Conservation (phyloP, 2,329 filamentous ascomycete genomes). For the Dendryphion nanum region DNA sequence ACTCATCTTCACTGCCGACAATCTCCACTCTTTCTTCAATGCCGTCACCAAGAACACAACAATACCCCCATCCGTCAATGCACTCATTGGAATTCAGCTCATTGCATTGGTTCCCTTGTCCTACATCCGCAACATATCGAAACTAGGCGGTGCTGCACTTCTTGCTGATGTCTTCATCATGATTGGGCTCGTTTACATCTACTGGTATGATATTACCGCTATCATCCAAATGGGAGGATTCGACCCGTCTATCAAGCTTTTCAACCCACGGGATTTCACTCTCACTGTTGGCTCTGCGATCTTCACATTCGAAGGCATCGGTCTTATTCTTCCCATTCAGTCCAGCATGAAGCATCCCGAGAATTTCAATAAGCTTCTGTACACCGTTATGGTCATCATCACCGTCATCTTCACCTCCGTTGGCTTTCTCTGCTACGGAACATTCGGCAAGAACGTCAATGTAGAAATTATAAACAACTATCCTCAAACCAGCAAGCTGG, state of each 20-base stretch:
- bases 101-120: conserved; percentile 64
- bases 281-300: conserved; percentile 72
- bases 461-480: conserved; percentile 77
- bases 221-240: conserved; percentile 56
- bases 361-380: conserved; percentile 65
- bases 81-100: conserved; percentile 66
- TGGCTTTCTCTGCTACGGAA: conserved; percentile 71
- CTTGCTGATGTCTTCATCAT: conserved; percentile 72
- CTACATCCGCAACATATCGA: conserved; percentile 72
- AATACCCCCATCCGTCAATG: conserved; percentile 53
- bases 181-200: conserved; percentile 70
- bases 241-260: conserved; percentile 61
- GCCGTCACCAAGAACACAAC: conserved; percentile 55
- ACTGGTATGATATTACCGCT: conserved; percentile 64
- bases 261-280: conserved; percentile 68
- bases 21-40: conserved; percentile 64
- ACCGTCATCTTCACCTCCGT: conserved; percentile 71
- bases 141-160: conserved; percentile 67
- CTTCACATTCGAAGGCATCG: conserved; percentile 78
- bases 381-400: conserved; percentile 69
- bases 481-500: conserved; percentile 67
- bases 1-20: conserved; percentile 75
- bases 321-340: conserved; percentile 73
- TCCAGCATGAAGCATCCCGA: conserved; percentile 71
- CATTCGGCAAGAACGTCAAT: conserved; percentile 66